Evolutionary conservation across 2,329 filamentous ascomycete species (phyloP).

Genomic region (Rhynchosporium agropyri): DNA sequence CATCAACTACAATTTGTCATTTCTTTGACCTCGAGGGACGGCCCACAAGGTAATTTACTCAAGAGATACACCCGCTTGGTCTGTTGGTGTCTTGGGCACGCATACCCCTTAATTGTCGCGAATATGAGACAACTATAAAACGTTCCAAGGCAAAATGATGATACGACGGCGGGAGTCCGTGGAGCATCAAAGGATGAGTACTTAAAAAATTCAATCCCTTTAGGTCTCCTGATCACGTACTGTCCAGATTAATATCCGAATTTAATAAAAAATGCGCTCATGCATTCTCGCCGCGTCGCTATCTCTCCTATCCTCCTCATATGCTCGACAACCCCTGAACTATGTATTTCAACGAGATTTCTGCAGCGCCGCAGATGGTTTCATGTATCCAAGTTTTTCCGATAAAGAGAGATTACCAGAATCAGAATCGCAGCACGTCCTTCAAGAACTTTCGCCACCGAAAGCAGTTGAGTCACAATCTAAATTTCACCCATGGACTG

Average conservation of each 20-base stretch:
- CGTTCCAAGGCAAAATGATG: conserved; percentile 14
- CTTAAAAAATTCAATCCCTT: conserved; percentile 3
- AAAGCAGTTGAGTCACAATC: not conserved
- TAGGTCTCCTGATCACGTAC: not conserved
- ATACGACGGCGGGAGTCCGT: conserved; percentile 14
- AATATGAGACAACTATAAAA: conserved; percentile 25
- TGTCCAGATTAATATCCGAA: not conserved
- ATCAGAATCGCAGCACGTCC: conserved; percentile 19
- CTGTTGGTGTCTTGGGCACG: conserved; percentile 5
- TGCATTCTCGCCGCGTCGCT: conserved; percentile 12
- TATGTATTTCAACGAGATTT: conserved; percentile 16
- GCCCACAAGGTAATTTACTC: not conserved
- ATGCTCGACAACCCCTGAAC: conserved; percentile 14
- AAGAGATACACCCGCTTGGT: not conserved
- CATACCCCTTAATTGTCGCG: conserved; percentile 5
- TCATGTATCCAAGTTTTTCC: conserved; percentile 6
- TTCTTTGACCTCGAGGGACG: not conserved
- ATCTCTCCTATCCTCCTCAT: conserved; percentile 12
- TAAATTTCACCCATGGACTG: conserved; percentile 31
- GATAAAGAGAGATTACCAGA: not conserved
- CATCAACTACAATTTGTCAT: not conserved
- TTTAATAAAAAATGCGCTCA: conserved; percentile 2
- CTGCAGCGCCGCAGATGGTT: conserved; percentile 17
- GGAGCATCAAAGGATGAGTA: conserved; percentile 17
- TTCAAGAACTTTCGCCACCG: conserved; percentile 3